Conservation (phyloP, 768 basidiomycete species). For the Russula dissimulans region DNA sequence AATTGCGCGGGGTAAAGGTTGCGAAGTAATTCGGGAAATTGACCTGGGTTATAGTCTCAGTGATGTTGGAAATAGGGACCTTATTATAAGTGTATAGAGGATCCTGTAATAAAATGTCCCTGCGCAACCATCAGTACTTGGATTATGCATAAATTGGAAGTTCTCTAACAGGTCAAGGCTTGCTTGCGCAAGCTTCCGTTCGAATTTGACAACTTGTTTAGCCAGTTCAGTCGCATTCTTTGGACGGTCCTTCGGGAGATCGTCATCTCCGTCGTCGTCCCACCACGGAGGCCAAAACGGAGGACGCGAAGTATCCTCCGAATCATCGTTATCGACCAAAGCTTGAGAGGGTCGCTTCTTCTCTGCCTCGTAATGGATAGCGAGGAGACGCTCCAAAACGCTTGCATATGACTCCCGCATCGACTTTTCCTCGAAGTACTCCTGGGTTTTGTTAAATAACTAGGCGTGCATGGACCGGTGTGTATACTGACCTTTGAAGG, state of each 20-base stretch:
- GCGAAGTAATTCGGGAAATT: conserved; percentile 82
- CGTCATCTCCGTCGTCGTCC: conserved; percentile 43
- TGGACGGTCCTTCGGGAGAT: conserved; percentile 38
- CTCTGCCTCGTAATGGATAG: conserved; percentile 43
- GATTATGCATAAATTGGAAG: neutral
- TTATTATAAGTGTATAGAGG: conserved; percentile 89
- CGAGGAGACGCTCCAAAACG: conserved; percentile 60
- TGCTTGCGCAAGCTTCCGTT: conserved; percentile 65
- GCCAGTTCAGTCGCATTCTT: conserved; percentile 56
- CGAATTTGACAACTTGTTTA: conserved; percentile 64
- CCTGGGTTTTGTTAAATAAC: conserved; percentile 34
- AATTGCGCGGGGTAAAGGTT: conserved; percentile 68
- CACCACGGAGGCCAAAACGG: conserved; percentile 88
- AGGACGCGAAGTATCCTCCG: conserved; percentile 54
- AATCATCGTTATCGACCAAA: conserved; percentile 29
- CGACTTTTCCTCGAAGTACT: conserved; percentile 78
- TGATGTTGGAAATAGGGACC: conserved; percentile 57
- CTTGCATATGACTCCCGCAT: conserved; percentile 61
- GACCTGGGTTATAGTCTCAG: conserved; percentile 61
- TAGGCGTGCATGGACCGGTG: neutral
- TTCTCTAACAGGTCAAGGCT: conserved; percentile 64
- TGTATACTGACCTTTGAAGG: conserved; percentile 64
- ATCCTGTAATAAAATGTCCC: conserved; percentile 64
- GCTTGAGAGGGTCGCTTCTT: conserved; percentile 20
- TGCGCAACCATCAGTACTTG: conserved; percentile 23